Evolutionary conservation across 805 yeast species (phyloP).

Genomic region (Zygosaccharomyces lentus): DNA sequence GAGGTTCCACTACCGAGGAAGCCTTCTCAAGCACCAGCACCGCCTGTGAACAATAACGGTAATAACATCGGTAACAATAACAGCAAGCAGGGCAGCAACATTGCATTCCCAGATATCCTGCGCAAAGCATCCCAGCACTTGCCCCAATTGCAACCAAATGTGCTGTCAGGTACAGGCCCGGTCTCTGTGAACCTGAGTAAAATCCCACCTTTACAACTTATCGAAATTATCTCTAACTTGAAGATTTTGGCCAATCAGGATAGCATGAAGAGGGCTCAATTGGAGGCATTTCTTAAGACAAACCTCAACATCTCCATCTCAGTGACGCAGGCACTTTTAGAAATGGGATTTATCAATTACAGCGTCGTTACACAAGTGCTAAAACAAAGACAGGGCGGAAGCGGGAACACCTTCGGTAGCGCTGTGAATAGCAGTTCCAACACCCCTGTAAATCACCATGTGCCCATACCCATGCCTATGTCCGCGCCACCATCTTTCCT

Average conservation of each 20-base stretch:
- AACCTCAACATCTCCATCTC: constrained; percentile 58
- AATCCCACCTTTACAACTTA: constrained; percentile 66
- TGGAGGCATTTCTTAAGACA: constrained; percentile 47
- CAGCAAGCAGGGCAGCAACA: constrained; percentile 10
- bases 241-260: constrained; percentile 53
- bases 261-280: constrained; percentile 44
- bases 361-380: constrained; percentile 60
- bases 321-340: constrained; percentile 66
- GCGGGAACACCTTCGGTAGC: constrained; percentile 13
- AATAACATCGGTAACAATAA: constrained; percentile 3
- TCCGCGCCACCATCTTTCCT: constrained; percentile 12
- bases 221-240: constrained; percentile 63
- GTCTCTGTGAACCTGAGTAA: constrained; percentile 58
- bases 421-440: constrained; percentile 14
- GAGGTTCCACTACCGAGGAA: constrained; percentile 34
- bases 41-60: constrained; percentile 6
- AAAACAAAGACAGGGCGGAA: constrained; percentile 20
- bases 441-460: constrained; percentile 10
- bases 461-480: constrained; percentile 12
- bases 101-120: constrained; percentile 44
- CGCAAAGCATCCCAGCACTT: constrained; percentile 52
- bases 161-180: constrained; percentile 50
- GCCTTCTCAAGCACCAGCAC: constrained; percentile 18
- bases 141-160: constrained; percentile 45
- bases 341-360: constrained; percentile 72